Base-by-base conservation (phyloP, 164 flowering plant genomes). In the Cinnamomum micranthum region DNA sequence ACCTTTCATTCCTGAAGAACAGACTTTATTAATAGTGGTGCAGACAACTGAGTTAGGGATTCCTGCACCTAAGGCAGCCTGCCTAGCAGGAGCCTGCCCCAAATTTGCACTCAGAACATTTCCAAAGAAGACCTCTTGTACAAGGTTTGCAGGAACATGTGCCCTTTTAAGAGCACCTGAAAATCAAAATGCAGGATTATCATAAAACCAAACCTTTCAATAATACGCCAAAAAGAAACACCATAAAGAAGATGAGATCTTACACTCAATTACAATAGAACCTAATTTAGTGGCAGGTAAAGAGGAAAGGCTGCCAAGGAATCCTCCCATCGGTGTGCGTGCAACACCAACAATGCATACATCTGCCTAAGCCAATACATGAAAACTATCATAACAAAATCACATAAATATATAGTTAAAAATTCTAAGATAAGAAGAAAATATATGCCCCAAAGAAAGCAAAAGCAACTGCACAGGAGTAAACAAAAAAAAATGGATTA, bases 1-100 rank as follows among this genome's bases (percentile, higher is more conserved):
- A 93, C 97, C 97, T 85, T 95, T 95, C 92, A 95, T 86, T 55
- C 98, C 98, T 2, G 98, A 89, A 6, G 97, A 79, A 80, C 97
- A 95, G 3, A 93, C 98, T 88, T 93, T 95, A 81, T 95, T 93
- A 51, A 95, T 76, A 22, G 97, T 90, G 63, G 97, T 95, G 84
- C 97, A 95, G 58, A 89, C 76, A 0, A 91, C 98, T 1, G 97
- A 86, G 80, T 86, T 82, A 51, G 97, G 95, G 65, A 95, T 83
- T 20, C 98, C 97, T 2, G 98, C 98, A 73, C 97, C 97, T 63
- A 93, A 73, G 5, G 97, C 97, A 76, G 97, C 98, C 82, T 95
- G 98, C 73, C 97, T 88, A 65, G 99, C 98, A 50, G 99, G 99
- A 73, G 98, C 97, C 78, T 95, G 98, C 41, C 98, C 98, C 71